These are phyloP conservation scores for Dryas alaskensis DNA, from an alignment of 306 rosid species.

Conservation along the genomic window DNA sequence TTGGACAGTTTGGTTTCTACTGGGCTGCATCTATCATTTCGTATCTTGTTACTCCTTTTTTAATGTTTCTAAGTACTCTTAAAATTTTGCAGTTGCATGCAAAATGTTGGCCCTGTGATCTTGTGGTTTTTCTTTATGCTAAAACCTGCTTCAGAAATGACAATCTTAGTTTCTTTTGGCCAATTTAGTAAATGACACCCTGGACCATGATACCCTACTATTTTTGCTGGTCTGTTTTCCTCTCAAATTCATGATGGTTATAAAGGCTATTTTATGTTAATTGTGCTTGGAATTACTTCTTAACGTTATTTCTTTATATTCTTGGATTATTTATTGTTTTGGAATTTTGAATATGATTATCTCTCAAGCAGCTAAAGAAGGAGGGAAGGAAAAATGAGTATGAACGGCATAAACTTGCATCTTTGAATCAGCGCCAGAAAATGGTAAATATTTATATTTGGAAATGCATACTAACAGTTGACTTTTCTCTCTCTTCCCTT, in stretches of 20 bases:
- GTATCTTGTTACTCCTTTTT: not conserved
- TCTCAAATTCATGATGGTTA: no score
- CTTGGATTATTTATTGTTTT: conserved; percentile 8
- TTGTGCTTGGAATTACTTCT: not conserved
- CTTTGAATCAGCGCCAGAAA: conserved; percentile 75
- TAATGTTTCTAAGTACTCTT: not conserved
- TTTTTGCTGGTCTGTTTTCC: no score
- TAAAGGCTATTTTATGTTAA: not conserved
- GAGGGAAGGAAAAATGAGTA: conserved; percentile 82
- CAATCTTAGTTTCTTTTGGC: no score
- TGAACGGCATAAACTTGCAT: conserved; percentile 76
- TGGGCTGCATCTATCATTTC: not conserved
- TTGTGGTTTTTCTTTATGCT: not conserved
- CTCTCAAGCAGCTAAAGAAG: conserved; percentile 64
- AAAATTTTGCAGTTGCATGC: not conserved
- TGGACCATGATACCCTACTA: no score
- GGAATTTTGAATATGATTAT: conserved; percentile 1
- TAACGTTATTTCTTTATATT: not conserved
- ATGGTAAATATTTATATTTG: conserved; percentile 36
- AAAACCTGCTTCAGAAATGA: no score
- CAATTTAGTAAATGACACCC: no score
- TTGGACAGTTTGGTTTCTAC: not conserved
- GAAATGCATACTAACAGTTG: not conserved
- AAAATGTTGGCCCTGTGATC: not conserved
- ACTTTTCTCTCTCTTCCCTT: not conserved